Percentiles rank a stretch among this genome's conserved stretches.
Evolutionary conservation across 176 grass and related monocot genomes (phyloP).

Genomic region (Urochloa ruziziensis): DNA sequence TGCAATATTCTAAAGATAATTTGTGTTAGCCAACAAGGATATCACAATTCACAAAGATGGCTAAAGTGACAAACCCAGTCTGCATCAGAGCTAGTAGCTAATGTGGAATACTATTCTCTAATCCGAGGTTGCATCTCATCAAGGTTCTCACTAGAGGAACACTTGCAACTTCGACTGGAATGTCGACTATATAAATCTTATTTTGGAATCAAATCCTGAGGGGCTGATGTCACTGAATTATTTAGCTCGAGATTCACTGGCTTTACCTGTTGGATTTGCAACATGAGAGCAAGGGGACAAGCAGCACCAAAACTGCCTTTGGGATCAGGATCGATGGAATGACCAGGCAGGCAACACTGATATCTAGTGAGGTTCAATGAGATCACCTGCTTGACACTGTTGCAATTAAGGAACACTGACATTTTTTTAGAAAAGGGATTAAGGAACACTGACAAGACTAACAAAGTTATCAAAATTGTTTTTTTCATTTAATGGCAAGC

Average conservation of each 20-base stretch:
- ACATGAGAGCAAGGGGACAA: constrained; percentile 32
- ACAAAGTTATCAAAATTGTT: not conserved
- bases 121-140: constrained; percentile 5
- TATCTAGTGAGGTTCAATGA: constrained; percentile 21
- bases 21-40: constrained; percentile 34
- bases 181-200: constrained; percentile 30
- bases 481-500: not conserved
- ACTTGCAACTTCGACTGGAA: constrained; percentile 2
- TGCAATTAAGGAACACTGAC: too few species aligned
- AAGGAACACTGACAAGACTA: not conserved
- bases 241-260: constrained; percentile 45
- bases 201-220: constrained; percentile 39
- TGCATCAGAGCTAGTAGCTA: constrained; percentile 9
- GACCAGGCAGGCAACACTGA: constrained; percentile 30
- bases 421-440: not conserved
- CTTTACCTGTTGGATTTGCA: constrained; percentile 52
- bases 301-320: constrained; percentile 39
- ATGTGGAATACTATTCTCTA: constrained; percentile 2
- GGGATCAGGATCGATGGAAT: constrained; percentile 29
- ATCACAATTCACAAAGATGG: constrained; percentile 29
- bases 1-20: not conserved
- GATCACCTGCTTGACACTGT: constrained; percentile 28
- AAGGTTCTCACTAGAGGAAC: not conserved
- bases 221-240: constrained; percentile 23
- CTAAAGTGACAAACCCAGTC: not conserved